Evolutionary conservation across 441 rosid species (phyloP), one percentile per base, ranked within the genome.

Genomic region (Gossypium gossypioides): DNA sequence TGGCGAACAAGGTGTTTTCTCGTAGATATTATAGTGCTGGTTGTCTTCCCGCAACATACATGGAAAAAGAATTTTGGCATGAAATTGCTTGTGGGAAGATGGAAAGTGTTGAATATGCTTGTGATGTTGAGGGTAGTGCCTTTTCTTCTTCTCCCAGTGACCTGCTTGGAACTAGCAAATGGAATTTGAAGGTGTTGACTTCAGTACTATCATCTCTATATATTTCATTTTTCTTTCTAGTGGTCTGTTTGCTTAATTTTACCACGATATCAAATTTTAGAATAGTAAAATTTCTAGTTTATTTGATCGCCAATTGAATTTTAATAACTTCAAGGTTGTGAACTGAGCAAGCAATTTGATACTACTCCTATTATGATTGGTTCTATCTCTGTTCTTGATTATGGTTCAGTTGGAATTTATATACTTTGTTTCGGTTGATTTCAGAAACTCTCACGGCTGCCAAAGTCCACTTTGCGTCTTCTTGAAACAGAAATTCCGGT

Each of bases 91-190:
- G 86, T 81, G 99, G 99, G 79, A 93, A 89, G 93, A 91, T 87
- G 60, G 98, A 96, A 82, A 78, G 90, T 64, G 98, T 96, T 84
- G 98, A 96, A 83, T 96, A 96, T 87, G 99, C 98, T 63, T 96
- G 99, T 68, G 97, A 96, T 84, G 98, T 96, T 84, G 99, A 96
- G 78, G 99, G 99, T 72, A 93, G 91, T 80, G 99, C 99, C 78
- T 96, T 93, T 79, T 93, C 98, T 79, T 93, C 96, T 69, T 89
- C 89, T 76, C 83, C 88, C 74, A 74, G 76, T 76, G 98, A 93
- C 78, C 92, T 85, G 0, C 94, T 96, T 75, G 99, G 99, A 83
- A 86, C 79, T 86, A 91, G 99, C 91, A 89, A 93, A 77, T 93
- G 96, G 94, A 96, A 93, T 85, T 91, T 96, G 82, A 96, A 93